Percentiles rank a stretch among this genome's conserved stretches.
phyloP scores from a whole-genome alignment of 1,284 basidiomycete genomes.

The Ganoderma leucocontextum region DNA sequence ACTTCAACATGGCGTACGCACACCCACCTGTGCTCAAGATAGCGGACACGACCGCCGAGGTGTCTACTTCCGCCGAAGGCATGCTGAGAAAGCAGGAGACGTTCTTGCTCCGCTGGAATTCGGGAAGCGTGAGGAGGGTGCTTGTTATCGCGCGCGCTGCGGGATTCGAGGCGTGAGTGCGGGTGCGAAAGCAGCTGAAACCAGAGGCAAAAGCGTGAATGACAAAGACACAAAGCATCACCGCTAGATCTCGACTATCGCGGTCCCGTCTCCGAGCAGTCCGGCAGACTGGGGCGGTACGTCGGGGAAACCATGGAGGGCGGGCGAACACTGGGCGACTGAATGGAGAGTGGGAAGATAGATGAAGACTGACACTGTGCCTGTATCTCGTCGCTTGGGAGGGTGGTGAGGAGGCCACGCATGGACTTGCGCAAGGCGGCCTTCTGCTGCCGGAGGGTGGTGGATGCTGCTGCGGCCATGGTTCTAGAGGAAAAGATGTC shows the following conservation, averaged over 20 bases:
- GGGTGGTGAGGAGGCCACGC: constrained; percentile 48
- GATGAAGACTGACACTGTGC: constrained; percentile 61
- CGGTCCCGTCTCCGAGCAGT: not conserved
- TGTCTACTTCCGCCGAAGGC: constrained; percentile 75
- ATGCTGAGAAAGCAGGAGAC: constrained; percentile 83
- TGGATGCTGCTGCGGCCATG: constrained; percentile 11
- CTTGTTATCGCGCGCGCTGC: constrained; percentile 63
- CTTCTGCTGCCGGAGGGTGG: constrained; percentile 55
- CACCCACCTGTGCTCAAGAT: constrained; percentile 56
- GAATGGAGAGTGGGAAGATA: not conserved
- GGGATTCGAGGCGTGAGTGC: not conserved
- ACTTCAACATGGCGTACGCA: constrained; percentile 5
- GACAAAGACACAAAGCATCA: constrained; percentile 27
- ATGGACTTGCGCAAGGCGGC: constrained; percentile 58
- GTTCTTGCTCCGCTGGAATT: constrained; percentile 55
- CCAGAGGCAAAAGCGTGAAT: constrained; percentile 23
- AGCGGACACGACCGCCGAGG: constrained; percentile 55
- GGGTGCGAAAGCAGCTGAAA: not conserved
- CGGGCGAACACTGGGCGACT: not conserved
- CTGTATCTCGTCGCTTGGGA: constrained; percentile 55
- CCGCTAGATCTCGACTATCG: not conserved
- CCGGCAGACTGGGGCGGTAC: constrained; percentile 1
- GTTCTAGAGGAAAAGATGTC: not conserved
- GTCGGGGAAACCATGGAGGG: constrained; percentile 6
- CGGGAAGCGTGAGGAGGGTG: constrained; percentile 55